phyloP scores from a whole-genome alignment of 371 early-diverging fungal genomes.

The Blakeslea trispora region DNA sequence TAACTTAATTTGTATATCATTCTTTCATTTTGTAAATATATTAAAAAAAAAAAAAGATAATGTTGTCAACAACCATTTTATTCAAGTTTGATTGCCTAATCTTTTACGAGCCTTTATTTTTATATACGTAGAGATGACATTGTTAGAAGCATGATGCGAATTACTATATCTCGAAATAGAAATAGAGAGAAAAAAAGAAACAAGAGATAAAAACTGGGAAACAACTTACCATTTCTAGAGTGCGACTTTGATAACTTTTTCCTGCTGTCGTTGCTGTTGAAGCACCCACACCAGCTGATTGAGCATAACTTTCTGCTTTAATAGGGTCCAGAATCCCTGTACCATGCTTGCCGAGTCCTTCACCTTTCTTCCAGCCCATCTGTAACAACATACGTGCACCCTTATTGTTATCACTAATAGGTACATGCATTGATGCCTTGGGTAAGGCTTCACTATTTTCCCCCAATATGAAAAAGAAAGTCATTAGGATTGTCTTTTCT shows the following conservation, averaged over 20 bases:
- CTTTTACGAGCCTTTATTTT: no score
- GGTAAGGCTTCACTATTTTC: slow-evolving; percentile 9
- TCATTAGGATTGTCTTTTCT: neutral
- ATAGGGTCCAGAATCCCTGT: slow-evolving; percentile 47
- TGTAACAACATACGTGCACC: slow-evolving; percentile 45
- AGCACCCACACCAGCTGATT: slow-evolving; percentile 37
- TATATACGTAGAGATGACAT: no score
- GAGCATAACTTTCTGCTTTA: slow-evolving; percentile 42
- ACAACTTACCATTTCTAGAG: no score
- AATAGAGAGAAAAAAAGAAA: no score
- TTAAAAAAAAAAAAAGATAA: neutral
- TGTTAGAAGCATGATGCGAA: no score
- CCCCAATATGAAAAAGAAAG: neutral
- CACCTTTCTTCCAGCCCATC: slow-evolving; percentile 52
- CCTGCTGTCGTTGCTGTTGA: neutral
- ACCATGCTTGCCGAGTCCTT: slow-evolving; percentile 45
- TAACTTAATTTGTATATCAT: slow-evolving; percentile 6
- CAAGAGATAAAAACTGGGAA: no score
- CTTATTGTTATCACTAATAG: slow-evolving; percentile 42
- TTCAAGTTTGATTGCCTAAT: no score
- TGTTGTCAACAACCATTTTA: neutral
- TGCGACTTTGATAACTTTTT: no score
- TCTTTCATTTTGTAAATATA: no score
- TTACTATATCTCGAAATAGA: no score
- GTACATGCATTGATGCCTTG: slow-evolving; percentile 30